Evolutionary conservation across 495 filamentous ascomycete genomes (phyloP), one percentile per base, ranked within the genome.

Genomic region (Podospora pseudopauciseta): DNA sequence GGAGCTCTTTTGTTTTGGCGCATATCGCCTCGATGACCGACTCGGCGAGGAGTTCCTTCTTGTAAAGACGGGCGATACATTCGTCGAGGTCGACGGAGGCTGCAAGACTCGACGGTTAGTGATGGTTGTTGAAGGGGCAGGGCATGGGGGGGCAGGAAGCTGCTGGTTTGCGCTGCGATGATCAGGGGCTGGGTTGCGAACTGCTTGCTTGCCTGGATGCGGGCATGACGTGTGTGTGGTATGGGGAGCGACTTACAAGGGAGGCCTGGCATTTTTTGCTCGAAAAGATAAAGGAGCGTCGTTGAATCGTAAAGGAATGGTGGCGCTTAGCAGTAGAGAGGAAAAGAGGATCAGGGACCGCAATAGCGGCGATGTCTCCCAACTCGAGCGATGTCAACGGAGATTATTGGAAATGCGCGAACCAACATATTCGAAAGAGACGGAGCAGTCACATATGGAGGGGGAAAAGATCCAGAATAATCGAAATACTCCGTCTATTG

Each of bases 11-110:
- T 15, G 96, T 93, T 79, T 99, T 99, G 74, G 95, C 93, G 78
- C 95, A 99, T 88, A 99, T 96, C 74, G 96, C 95, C 81, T 99
- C 95, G 77, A 99, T 94, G 57, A 99, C 96, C 7, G 94, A 96
- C 80, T 99, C 95, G 60, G 96, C 95, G 27, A 99, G 85, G 63
- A 99, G 85, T 77, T 98, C 94, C 79, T 97, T 98, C 68, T 92
- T 92, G 79, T 98, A 97, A 28, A 99, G 88, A 66, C 95, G 88
- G 74, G 90, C 87, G 80, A 99, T 97, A 81, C 95, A 99, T 84
- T 97, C 92, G 82, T 99, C 95, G 73, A 99, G 88, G 79, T 99
- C 95, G 76, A 99, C 93, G 79, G 91, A 97, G 70, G 92, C 95
- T 98, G 63, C 19, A 53, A 20, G 2, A 4, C 26, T 23, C 3